Evolutionary conservation across 2,329 filamentous ascomycete genomes (phyloP), one percentile per base, ranked within the genome.

Genomic region (Exserohilum rostratum): DNA sequence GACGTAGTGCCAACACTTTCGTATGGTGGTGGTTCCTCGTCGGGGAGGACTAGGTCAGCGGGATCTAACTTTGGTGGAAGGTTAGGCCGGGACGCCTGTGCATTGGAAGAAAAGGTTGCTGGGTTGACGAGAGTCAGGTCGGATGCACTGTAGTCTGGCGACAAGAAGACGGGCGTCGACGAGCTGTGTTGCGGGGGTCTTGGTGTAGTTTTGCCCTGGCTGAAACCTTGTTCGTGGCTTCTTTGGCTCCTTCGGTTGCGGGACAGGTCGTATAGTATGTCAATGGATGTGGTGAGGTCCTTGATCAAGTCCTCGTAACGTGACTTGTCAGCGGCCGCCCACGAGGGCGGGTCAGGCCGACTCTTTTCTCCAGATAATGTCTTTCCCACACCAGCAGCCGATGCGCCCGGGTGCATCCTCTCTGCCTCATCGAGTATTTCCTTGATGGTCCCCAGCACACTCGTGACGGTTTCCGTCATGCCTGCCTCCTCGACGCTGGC

Each of bases 391-490:
- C 61, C 74, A 38, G 71, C 65, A 60, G 68, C 55, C 47, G 69
- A 69, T 31, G 68, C 67, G 44, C 67, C 66, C 82, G 85, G 79
- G 83, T 88, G 90, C 53, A 93, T 82, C 5, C 85, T 84, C 69
- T 93, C 89, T 1, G 88, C 87, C 73, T 93, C 89, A 52, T 89
- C 87, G 39, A 91, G 78, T 46, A 90, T 90, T 64, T 91, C 89
- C 69, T 91, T 90, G 70, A 93, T 91, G 45, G 89, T 92, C 13
- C 85, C 85, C 82, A 93, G 86, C 66, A 93, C 89, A 71, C 88
- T 91, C 53, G 86, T 86, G 47, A 93, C 90, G 1, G 90, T 85
- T 71, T 92, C 89, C 55, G 87, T 90, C 50, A 93, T 77, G 18
- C 90, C 90, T 29, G 85, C 85, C 56, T 83, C 80, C 46, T 84